A percentile compares a stretch with the other conserved stretches of the same genome.
These are phyloP conservation scores for Metarhizium brunneum DNA, from an alignment of 2,329 filamentous ascomycete species.

Conservation along the genomic window DNA sequence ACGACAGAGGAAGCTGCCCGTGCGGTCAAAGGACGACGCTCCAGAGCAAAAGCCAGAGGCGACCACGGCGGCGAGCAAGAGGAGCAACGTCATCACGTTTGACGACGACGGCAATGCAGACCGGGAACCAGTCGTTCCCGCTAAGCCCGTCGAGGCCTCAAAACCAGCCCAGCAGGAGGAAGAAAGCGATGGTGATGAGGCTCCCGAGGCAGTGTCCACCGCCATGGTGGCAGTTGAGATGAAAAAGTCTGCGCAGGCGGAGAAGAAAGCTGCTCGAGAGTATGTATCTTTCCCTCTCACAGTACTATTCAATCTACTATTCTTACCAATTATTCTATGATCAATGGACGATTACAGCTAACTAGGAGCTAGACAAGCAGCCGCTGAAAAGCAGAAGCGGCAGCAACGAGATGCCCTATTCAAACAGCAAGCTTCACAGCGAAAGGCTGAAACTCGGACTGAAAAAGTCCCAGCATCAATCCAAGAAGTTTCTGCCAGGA, in stretches of 20 bases:
- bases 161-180: constrained; percentile 23
- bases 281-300: constrained; percentile 21
- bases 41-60: not conserved
- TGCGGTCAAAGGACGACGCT: constrained; percentile 24
- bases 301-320: not conserved
- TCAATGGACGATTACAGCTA: no score
- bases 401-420: constrained; percentile 44
- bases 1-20: constrained; percentile 21
- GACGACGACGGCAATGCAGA: constrained; percentile 23
- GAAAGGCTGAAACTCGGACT: constrained; percentile 24
- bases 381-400: constrained; percentile 43
- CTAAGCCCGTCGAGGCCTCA: constrained; percentile 6
- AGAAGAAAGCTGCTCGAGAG: constrained; percentile 42
- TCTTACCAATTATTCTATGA: not conserved
- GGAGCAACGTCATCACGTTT: constrained; percentile 24
- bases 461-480: constrained; percentile 3
- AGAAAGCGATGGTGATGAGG: constrained; percentile 44
- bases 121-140: constrained; percentile 3
- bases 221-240: constrained; percentile 35
- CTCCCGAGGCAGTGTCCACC: constrained; percentile 50
- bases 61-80: constrained; percentile 6
- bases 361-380: constrained; percentile 32
- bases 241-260: constrained; percentile 35
- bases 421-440: constrained; percentile 44
- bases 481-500: constrained; percentile 6